Base-by-base conservation (phyloP, 352 stramenopile species). In the Phytophthora pinifolia region DNA sequence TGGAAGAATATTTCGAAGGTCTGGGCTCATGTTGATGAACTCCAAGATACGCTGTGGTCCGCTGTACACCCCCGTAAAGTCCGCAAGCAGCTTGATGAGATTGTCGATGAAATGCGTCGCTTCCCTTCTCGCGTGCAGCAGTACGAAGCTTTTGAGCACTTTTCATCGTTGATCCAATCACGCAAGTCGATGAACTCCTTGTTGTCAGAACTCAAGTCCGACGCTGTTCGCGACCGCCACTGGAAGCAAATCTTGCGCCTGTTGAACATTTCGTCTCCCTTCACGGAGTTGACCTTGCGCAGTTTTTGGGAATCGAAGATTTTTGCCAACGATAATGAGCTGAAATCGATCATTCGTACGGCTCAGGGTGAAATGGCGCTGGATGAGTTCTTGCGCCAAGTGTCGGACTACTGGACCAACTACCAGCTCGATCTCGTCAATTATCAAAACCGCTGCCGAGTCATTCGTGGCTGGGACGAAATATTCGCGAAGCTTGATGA, bases 401-500 rank as follows among this genome's bases (percentile, higher is more conserved):
- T 98, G 10, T 77, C 85, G 5, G 86, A 97, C 30, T 87, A 90
- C 53, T 98, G 93, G 93, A 85, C 70, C 3, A 88, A 83, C 42
- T 97, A 95, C 48, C 74, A 96, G 51, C 57, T 98, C 35, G 92
- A 97, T 43, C 62, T 98, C 36, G 88, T 94, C n/a, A 93, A 93
- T 35, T 98, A 98, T 62, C 83, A 94, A 59, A 97, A 96, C 39
- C 83, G 92, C 12, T 98, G 98, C 42, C 94, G 98, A 32, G 89
- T 99, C 30, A 98, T 99, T 76, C 88, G 89, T 48, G 96, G 96
- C 4, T 99, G 97, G 97, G 98, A 99, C 65, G 92, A 98, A 49
- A 91, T 99, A 52, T 99, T 99, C 70, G 88, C 89, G 2, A 97
- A 98, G 63, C 80, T 99, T n/a, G 98, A 99, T 60, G 98, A 99